phyloP scores from a whole-genome alignment of 306 rosid genomes.

The Canavalia gladiata region DNA sequence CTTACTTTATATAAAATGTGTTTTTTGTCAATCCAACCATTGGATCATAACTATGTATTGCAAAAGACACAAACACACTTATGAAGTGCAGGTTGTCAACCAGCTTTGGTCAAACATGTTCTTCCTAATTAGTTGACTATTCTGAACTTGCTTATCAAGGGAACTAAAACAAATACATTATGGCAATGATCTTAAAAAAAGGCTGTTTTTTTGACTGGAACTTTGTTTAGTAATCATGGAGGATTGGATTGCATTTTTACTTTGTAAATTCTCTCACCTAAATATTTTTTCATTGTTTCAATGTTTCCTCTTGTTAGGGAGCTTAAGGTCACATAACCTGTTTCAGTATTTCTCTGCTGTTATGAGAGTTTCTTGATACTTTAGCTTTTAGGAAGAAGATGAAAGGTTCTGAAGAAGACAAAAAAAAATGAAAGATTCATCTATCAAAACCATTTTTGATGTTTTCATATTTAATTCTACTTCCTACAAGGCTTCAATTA shows the following conservation, averaged over 20 bases:
- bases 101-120: slow-evolving; percentile 9
- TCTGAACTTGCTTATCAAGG: slow-evolving; percentile 15
- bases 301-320: slow-evolving; percentile 1
- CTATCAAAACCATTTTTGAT: neutral
- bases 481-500: neutral
- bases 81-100: neutral
- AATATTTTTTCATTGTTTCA: neutral
- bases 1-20: too few species aligned
- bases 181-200: neutral
- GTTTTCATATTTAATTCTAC: neutral
- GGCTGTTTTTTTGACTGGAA: neutral
- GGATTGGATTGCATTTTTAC: slow-evolving; percentile 2
- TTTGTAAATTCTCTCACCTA: neutral
- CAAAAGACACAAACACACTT: neutral
- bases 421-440: neutral
- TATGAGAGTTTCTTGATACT: neutral
- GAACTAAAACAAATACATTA: slow-evolving; percentile 18
- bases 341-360: slow-evolving; percentile 10
- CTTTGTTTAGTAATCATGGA: slow-evolving; percentile 7
- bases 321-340: neutral
- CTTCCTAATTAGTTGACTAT: slow-evolving; percentile 12
- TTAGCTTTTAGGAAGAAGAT: neutral
- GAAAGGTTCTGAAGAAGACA: neutral
- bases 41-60: too few species aligned
- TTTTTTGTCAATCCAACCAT: too few species aligned